Conservation (phyloP, 176 grass and related monocot genomes). For the Juncus effusus region DNA sequence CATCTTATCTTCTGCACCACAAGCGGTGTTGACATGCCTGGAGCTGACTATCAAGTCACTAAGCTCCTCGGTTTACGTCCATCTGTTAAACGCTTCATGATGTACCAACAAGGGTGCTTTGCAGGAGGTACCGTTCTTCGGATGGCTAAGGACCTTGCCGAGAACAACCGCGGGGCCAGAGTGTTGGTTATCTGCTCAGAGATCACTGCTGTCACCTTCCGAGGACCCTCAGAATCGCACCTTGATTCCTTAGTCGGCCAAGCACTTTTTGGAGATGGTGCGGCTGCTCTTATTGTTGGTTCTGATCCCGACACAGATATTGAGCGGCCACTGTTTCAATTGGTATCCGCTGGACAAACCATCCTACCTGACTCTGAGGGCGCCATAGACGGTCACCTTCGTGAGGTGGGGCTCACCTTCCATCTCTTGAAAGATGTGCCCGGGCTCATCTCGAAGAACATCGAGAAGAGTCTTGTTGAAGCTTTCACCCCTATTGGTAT, state of each 20-base stretch:
- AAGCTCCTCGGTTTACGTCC: constrained; percentile 26
- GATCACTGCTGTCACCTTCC: constrained; percentile 2
- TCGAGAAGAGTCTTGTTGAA: background rate
- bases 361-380: constrained; percentile 3
- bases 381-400: background rate
- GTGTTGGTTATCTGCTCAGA: background rate
- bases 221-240: background rate
- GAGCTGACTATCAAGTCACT: constrained; percentile 23
- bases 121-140: constrained; percentile 23
- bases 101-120: constrained; percentile 30
- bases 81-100: constrained; percentile 27
- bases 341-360: background rate
- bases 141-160: constrained; percentile 28
- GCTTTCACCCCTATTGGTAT: background rate
- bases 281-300: background rate
- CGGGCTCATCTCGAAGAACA: too few relatives aligned
- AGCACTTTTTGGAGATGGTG: background rate
- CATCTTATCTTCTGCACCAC: constrained; percentile 29
- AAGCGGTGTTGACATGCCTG: constrained; percentile 26
- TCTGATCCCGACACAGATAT: background rate
- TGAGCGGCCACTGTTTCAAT: background rate
- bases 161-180: constrained; percentile 25
- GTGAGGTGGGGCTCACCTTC: background rate
- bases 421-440: background rate
- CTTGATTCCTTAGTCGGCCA: constrained; percentile 2